Conservation (phyloP, 768 basidiomycete species). For the Naganishia kalamii region DNA sequence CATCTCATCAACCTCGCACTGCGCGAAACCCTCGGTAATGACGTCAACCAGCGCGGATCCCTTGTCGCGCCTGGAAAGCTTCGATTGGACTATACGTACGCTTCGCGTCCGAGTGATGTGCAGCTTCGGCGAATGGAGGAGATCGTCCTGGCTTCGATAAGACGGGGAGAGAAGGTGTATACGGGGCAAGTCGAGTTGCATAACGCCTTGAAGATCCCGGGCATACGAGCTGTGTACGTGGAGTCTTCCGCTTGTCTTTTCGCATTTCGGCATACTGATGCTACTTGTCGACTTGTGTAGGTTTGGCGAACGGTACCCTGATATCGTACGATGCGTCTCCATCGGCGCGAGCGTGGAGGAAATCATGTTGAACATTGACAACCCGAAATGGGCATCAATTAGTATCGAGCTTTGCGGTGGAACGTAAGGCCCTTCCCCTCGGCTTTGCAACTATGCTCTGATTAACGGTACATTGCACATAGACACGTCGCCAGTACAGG, state of each 20-base stretch:
- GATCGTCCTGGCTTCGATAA: slow-evolving; percentile 82
- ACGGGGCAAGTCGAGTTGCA: slow-evolving; percentile 76
- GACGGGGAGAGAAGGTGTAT: slow-evolving; percentile 77
- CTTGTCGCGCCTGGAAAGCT: slow-evolving; percentile 91
- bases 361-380: slow-evolving; percentile 74
- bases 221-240: slow-evolving; percentile 69
- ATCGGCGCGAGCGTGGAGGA: slow-evolving; percentile 82
- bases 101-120: slow-evolving; percentile 64
- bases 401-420: slow-evolving; percentile 98
- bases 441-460: no score
- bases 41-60: slow-evolving; percentile 96
- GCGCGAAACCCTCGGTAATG: slow-evolving; percentile 90
- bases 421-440: slow-evolving; percentile 58
- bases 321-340: slow-evolving; percentile 91
- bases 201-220: slow-evolving; percentile 78
- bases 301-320: slow-evolving; percentile 97
- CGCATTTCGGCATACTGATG: no score
- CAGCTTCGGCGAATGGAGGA: slow-evolving; percentile 77
- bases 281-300: neutral
- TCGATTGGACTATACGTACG: slow-evolving; percentile 98
- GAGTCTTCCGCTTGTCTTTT: no score
- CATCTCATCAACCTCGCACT: slow-evolving; percentile 93
- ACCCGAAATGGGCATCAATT: slow-evolving; percentile 81
- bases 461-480: slow-evolving; percentile 3
- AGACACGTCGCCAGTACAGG: slow-evolving; percentile 95